phyloP scores from a whole-genome alignment of 768 basidiomycete genomes.

The Lyophyllum decastes region DNA sequence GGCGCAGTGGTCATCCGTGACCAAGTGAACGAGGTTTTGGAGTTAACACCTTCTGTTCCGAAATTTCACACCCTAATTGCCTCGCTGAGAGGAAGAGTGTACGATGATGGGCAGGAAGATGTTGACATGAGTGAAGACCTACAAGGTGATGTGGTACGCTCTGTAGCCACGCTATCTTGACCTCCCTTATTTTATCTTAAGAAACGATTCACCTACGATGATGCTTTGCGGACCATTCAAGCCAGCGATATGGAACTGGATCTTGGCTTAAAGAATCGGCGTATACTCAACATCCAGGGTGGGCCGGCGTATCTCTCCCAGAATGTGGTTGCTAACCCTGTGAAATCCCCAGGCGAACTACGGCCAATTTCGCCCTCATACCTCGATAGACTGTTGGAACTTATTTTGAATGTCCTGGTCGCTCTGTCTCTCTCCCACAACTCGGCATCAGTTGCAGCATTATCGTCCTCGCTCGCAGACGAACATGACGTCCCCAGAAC shows the following conservation, averaged over 20 bases:
- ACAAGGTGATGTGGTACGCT: slow-evolving; percentile 12
- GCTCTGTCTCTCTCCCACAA: slow-evolving; percentile 56
- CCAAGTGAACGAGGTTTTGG: slow-evolving; percentile 81
- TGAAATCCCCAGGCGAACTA: slow-evolving; percentile 53
- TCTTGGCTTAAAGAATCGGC: slow-evolving; percentile 61
- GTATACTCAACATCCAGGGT: slow-evolving; percentile 77
- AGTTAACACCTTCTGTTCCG: slow-evolving; percentile 78
- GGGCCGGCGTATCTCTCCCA: background rate
- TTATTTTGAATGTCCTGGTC: slow-evolving; percentile 74
- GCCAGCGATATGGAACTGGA: slow-evolving; percentile 80
- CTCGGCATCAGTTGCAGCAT: slow-evolving; percentile 56
- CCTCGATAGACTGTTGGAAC: slow-evolving; percentile 70
- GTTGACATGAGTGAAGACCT: slow-evolving; percentile 23
- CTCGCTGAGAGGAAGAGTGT: slow-evolving; percentile 65
- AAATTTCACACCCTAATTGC: slow-evolving; percentile 65
- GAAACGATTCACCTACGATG: slow-evolving; percentile 53
- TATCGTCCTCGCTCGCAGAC: slow-evolving; percentile 61
- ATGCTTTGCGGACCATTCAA: slow-evolving; percentile 68
- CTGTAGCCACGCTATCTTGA: background rate
- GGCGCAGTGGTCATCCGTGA: slow-evolving; percentile 72
- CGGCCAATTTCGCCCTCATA: slow-evolving; percentile 70
- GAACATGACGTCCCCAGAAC: slow-evolving; percentile 70
- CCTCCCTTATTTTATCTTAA: background rate
- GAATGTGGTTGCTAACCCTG: background rate
- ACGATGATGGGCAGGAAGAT: slow-evolving; percentile 67